These are phyloP conservation scores for Kwoniella shandongensis DNA, from an alignment of 768 basidiomycete genomes.

Conservation along the genomic window DNA sequence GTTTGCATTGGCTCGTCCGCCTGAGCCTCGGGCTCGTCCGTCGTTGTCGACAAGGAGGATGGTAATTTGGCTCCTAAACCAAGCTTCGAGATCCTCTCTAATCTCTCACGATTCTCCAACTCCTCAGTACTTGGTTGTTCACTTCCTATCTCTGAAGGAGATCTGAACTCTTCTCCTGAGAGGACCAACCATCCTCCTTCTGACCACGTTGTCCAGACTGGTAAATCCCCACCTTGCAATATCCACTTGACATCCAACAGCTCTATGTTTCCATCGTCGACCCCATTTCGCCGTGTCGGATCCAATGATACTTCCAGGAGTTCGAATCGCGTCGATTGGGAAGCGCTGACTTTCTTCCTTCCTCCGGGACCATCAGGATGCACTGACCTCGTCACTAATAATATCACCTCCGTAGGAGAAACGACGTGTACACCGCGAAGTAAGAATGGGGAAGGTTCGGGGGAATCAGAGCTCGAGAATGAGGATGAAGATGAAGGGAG, in stretches of 20 bases:
- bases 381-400: slow-evolving; percentile 32
- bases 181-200: slow-evolving; percentile 35
- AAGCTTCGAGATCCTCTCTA: slow-evolving; percentile 22
- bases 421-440: slow-evolving; percentile 22
- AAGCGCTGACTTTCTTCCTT: background rate
- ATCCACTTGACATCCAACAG: slow-evolving; percentile 29
- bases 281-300: slow-evolving; percentile 10
- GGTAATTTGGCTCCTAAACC: slow-evolving; percentile 29
- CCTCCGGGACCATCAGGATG: background rate
- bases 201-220: slow-evolving; percentile 27
- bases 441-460: slow-evolving; percentile 27
- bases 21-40: background rate
- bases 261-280: slow-evolving; percentile 10
- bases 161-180: slow-evolving; percentile 24
- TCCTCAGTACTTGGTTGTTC: slow-evolving; percentile 12
- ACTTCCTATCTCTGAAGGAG: background rate
- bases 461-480: background rate
- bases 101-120: slow-evolving; percentile 19
- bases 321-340: slow-evolving; percentile 32
- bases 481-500: background rate
- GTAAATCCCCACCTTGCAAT: slow-evolving; percentile 43
- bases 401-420: slow-evolving; percentile 7
- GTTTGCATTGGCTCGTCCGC: background rate
- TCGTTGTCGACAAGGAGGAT: background rate
- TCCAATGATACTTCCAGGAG: slow-evolving; percentile 33